phyloP scores from a whole-genome alignment of 106 monocot species.

The Allium cepa region DNA sequence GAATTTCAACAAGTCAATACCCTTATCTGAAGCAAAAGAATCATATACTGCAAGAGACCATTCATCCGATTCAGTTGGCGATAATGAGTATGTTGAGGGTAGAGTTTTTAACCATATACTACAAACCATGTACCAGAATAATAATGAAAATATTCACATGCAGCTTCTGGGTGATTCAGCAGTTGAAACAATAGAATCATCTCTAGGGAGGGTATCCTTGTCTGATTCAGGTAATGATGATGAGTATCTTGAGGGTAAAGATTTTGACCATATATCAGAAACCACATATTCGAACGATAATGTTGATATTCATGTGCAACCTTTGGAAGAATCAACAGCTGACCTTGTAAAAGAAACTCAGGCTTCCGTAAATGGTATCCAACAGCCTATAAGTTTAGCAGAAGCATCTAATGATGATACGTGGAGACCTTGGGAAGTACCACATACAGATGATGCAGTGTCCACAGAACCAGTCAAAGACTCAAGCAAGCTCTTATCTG shows the following conservation, averaged over 20 bases:
- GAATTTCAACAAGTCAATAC: not conserved
- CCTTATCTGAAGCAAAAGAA: constrained; percentile 4
- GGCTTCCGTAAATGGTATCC: not conserved
- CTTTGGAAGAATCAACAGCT: constrained; percentile 7
- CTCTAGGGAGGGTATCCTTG: not conserved
- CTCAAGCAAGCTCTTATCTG: not conserved
- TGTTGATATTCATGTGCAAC: constrained; percentile 2
- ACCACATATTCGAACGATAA: not conserved
- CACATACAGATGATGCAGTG: not conserved
- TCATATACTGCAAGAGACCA: constrained; percentile 4
- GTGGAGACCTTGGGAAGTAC: not conserved
- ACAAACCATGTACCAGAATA: not conserved
- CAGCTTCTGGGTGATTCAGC: too few relatives aligned
- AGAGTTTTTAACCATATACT: not conserved
- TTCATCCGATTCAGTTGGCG: constrained; percentile 8
- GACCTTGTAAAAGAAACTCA: not conserved
- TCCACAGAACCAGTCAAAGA: not conserved
- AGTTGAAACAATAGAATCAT: constrained; percentile 4
- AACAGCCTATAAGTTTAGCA: not conserved
- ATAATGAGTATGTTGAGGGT: constrained; percentile 1
- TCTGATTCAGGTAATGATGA: too few relatives aligned
- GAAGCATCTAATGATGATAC: not conserved
- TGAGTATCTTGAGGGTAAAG: too few relatives aligned
- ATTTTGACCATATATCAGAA: constrained; percentile 11
- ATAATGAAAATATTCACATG: not conserved